Evolutionary conservation across 139 green algal genomes (phyloP), one percentile per base, ranked within the genome.

Genomic region (Haematococcus lacustris): DNA sequence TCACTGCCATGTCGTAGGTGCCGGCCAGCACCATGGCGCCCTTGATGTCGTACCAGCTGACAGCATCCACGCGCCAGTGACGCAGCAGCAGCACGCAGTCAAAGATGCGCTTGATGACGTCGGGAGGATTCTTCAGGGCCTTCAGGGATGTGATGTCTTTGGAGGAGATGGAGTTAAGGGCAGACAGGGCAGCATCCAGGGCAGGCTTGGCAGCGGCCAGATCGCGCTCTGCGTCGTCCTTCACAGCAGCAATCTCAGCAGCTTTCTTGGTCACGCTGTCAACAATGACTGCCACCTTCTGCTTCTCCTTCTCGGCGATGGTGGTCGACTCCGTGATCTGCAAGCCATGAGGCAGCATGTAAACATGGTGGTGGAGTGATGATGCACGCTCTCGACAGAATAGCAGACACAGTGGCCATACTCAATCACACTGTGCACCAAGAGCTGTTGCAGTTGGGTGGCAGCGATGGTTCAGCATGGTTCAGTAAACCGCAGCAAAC

Each of bases 91-190:
- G 83, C 78, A 97, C 92, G 71, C 81, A 88, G 79, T 98, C 93
- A 78, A 98, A 97, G 79, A 98, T 97, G 61, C 93, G 88, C 87
- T 97, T 97, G 43, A 98, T 87, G 41, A 98, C 85, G 76, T 97
- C 90, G 21, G 93, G 93, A 59, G 93, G 93, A 75, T 94, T 97
- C 80, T 96, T 97, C 5, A 98, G 86, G 33, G 92, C 90, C 84
- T 97, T 97, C 4, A 98, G 82, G 9, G 77, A 76, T 6, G 74
- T 76, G 76, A 98, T 97, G 76, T 98, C 93, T 76, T 93, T 77
- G 43, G 77, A 71, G 43, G 74, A 74, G 85, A 97, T 97, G 50
- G 85, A 94, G 82, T 95, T 94, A 32, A 97, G 82, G 0, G 93
- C 93, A 13, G 82, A 76, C 70, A 97, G 75, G 0, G 93, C 93